These are phyloP conservation scores for Dioscorea zingiberensis DNA, from an alignment of 106 monocot species.

Conservation along the genomic window DNA sequence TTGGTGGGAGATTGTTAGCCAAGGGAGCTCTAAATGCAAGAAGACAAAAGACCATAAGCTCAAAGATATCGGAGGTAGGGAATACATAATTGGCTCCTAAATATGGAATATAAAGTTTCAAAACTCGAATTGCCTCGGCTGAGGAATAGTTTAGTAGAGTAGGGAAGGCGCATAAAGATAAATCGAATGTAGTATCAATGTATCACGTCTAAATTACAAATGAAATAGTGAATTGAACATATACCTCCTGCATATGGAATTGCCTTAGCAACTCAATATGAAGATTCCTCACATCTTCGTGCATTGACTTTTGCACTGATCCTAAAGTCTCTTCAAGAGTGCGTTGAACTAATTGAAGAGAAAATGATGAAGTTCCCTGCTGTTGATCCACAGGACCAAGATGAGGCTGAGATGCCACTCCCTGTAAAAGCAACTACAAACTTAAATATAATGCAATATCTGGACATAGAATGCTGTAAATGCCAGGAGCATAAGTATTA, in stretches of 20 bases:
- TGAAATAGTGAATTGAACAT: background rate
- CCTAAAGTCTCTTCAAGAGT: conserved; percentile 84
- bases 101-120: too few relatives aligned
- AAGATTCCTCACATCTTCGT: conserved; percentile 87
- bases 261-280: conserved; percentile 93
- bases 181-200: too few relatives aligned
- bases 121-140: too few relatives aligned
- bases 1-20: too few relatives aligned
- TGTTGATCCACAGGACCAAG: conserved; percentile 43
- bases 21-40: too few relatives aligned
- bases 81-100: too few relatives aligned
- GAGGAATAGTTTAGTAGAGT: too few relatives aligned
- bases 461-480: too few relatives aligned
- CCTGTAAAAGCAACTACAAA: conserved; percentile 29
- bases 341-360: conserved; percentile 81
- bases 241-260: conserved; percentile 94
- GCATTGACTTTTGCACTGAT: conserved; percentile 67
- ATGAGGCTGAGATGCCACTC: conserved; percentile 24
- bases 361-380: conserved; percentile 65
- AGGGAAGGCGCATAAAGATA: too few relatives aligned
- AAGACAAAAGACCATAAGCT: too few relatives aligned
- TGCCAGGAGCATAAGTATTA: conserved; percentile 11
- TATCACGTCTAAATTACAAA: too few relatives aligned
- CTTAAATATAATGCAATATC: background rate
- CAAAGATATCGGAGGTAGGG: too few relatives aligned